Conservation (phyloP, 768 basidiomycete genomes). For the Leccinum incarnatum region DNA sequence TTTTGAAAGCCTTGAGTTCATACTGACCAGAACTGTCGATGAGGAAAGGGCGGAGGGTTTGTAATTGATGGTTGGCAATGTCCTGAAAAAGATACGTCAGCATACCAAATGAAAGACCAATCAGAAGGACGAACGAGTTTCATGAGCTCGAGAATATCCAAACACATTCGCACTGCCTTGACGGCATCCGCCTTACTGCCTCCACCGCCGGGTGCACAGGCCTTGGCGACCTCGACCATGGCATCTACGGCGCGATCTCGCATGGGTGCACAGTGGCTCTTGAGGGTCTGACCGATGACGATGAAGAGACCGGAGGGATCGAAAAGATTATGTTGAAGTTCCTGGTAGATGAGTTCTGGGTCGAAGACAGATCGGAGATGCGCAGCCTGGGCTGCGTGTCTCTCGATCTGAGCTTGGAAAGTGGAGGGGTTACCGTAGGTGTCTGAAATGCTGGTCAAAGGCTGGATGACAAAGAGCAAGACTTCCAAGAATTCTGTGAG, state of each 20-base stretch:
- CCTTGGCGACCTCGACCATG: conserved; percentile 71
- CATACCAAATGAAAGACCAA: conserved; percentile 11
- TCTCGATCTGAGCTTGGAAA: conserved; percentile 57
- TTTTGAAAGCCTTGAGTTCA: conserved; percentile 75
- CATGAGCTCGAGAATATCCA: conserved; percentile 93
- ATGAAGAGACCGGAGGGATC: conserved; percentile 77
- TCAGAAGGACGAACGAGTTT: conserved; percentile 67
- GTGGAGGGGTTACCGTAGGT: conserved; percentile 59
- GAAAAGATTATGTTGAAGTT: conserved; percentile 72
- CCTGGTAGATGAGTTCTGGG: conserved; percentile 77
- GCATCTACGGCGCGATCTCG: conserved; percentile 78
- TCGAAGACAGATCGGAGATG: conserved; percentile 78
- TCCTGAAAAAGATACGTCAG: conserved; percentile 53
- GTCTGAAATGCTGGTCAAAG: conserved; percentile 60
- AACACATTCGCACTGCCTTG: conserved; percentile 73
- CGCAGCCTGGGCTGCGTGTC: conserved; percentile 60
- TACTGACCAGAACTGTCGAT: conserved; percentile 75
- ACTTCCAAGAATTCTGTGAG: conserved; percentile 79
- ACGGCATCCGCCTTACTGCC: conserved; percentile 65
- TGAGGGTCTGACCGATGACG: conserved; percentile 77
- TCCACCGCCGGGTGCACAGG: conserved; percentile 51
- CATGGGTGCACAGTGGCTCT: conserved; percentile 93
- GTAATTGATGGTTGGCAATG: conserved; percentile 94
- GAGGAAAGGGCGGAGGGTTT: conserved; percentile 88
- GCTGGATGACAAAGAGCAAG: conserved; percentile 80